A percentile compares a stretch with the other conserved stretches of the same genome.
Conservation (phyloP, 2,329 filamentous ascomycete genomes). For the Aureobasidium sp. region DNA sequence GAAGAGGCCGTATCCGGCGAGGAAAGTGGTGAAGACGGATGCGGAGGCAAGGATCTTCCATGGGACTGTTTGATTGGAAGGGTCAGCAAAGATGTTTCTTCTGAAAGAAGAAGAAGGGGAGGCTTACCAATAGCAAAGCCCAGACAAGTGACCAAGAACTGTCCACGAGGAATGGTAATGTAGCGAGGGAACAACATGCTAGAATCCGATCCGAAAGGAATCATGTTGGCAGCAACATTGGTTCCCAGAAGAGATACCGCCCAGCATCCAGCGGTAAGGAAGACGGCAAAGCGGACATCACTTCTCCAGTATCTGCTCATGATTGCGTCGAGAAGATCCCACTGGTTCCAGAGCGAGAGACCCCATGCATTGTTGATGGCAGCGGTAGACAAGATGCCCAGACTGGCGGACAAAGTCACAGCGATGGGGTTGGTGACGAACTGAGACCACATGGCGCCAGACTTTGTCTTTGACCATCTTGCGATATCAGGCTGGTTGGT, state of each 20-base stretch:
- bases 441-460: slow-evolving; percentile 38
- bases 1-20: slow-evolving; percentile 35
- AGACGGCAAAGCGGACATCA: slow-evolving; percentile 33
- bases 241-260: slow-evolving; percentile 32
- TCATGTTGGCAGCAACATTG: slow-evolving; percentile 30
- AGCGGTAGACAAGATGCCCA: slow-evolving; percentile 41
- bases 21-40: slow-evolving; percentile 53
- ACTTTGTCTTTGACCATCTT: slow-evolving; percentile 34
- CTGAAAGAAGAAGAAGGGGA: neutral
- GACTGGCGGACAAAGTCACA: slow-evolving; percentile 35
- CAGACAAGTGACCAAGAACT: slow-evolving; percentile 29
- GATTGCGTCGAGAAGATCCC: slow-evolving; percentile 30
- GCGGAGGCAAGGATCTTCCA: slow-evolving; percentile 60
- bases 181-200: slow-evolving; percentile 42
- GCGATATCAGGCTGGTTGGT: slow-evolving; percentile 45
- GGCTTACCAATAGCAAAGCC: slow-evolving; percentile 49
- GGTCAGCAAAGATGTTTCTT: no score
- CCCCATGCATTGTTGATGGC: slow-evolving; percentile 40
- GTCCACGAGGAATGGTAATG: slow-evolving; percentile 37
- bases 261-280: slow-evolving; percentile 34
- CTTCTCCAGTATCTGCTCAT: slow-evolving; percentile 28
- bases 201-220: slow-evolving; percentile 31
- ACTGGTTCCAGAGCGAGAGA: slow-evolving; percentile 29
- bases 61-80: slow-evolving; percentile 36
- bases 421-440: slow-evolving; percentile 36